Percentiles rank a stretch among this genome's conserved stretches.
Conservation (phyloP, 805 yeast genomes). For the Cyberlindnera mississippiensis region DNA sequence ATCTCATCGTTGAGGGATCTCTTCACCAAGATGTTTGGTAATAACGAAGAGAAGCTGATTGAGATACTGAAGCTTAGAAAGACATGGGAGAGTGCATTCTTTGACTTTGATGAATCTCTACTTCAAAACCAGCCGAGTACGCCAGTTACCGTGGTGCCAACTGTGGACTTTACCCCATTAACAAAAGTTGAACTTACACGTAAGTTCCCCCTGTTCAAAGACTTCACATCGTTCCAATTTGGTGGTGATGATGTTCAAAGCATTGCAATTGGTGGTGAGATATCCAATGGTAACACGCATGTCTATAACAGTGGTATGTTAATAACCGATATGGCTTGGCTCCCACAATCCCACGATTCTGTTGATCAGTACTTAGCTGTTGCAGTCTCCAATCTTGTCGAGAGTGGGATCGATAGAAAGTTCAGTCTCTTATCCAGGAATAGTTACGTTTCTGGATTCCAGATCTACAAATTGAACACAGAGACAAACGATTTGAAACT, state of each 20-base stretch:
- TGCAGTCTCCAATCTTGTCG: conserved; percentile 37
- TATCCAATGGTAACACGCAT: conserved; percentile 32
- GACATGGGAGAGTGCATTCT: conserved; percentile 46
- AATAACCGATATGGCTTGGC: conserved; percentile 53
- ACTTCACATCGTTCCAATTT: conserved; percentile 18
- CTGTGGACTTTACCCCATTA: conserved; percentile 18
- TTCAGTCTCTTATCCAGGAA: conserved; percentile 28
- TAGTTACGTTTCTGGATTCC: conserved; percentile 37
- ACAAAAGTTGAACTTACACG: conserved; percentile 22
- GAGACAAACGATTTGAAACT: conserved; percentile 28
- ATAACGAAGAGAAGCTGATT: conserved; percentile 39
- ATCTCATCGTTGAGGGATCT: conserved; percentile 40
- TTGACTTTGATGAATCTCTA: conserved; percentile 37
- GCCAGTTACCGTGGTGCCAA: conserved; percentile 4
- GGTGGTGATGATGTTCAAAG: conserved; percentile 12
- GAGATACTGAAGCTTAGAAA: conserved; percentile 41
- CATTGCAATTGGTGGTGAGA: conserved; percentile 18
- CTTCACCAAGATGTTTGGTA: conserved; percentile 45
- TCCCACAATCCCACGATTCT: conserved; percentile 28
- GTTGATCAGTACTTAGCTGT: conserved; percentile 45
- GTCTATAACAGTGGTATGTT: conserved; percentile 48
- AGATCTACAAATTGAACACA: conserved; percentile 40
- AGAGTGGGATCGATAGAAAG: conserved; percentile 27
- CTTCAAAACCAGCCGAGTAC: conserved; percentile 10
- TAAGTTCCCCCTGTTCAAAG: conserved; percentile 23